A percentile compares a stretch with the other conserved stretches of the same genome.
Conservation (phyloP, 129 eudicot genomes). For the Escallonia rubra region DNA sequence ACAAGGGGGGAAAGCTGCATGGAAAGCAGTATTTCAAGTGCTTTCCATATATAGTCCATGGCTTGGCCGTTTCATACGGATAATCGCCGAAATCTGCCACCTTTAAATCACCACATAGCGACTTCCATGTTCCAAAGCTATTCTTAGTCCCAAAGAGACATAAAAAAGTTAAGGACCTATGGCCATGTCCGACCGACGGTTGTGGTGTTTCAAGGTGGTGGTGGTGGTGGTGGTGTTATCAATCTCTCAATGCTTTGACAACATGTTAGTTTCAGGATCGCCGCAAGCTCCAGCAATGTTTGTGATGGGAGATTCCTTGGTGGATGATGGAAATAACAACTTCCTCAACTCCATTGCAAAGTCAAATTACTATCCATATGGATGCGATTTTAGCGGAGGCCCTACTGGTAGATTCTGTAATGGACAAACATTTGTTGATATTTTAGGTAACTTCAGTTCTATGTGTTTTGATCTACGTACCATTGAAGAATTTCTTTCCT, state of each 20-base stretch:
- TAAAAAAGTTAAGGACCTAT: not conserved
- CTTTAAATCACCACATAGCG: not conserved
- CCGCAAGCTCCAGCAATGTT: slow-evolving; percentile 65
- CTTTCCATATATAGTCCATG: not conserved
- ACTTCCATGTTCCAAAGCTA: not conserved
- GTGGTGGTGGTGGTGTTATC: slow-evolving; percentile 7
- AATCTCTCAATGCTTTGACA: slow-evolving; percentile 7
- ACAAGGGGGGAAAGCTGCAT: not conserved
- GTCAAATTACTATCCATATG: slow-evolving; percentile 85
- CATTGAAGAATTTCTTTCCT: too few species aligned
- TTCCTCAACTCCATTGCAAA: slow-evolving; percentile 59
- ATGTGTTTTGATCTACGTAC: too few species aligned
- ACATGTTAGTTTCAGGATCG: slow-evolving; percentile 13
- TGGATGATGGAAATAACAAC: slow-evolving; percentile 85
- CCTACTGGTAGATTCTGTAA: slow-evolving; percentile 79
- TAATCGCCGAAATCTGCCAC: not conserved
- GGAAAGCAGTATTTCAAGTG: slow-evolving; percentile 9
- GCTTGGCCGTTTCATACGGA: slow-evolving; percentile 16
- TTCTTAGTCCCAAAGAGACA: not conserved
- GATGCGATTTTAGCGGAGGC: slow-evolving; percentile 52
- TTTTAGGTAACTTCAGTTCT: slow-evolving; percentile 46
- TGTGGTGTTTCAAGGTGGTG: slow-evolving; percentile 21
- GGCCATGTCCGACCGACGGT: slow-evolving; percentile 7
- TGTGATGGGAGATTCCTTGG: slow-evolving; percentile 87
- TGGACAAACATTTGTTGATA: slow-evolving; percentile 65